These are phyloP conservation scores for Fusarium armeniacum DNA, from an alignment of 2,329 filamentous ascomycete genomes.

Conservation along the genomic window DNA sequence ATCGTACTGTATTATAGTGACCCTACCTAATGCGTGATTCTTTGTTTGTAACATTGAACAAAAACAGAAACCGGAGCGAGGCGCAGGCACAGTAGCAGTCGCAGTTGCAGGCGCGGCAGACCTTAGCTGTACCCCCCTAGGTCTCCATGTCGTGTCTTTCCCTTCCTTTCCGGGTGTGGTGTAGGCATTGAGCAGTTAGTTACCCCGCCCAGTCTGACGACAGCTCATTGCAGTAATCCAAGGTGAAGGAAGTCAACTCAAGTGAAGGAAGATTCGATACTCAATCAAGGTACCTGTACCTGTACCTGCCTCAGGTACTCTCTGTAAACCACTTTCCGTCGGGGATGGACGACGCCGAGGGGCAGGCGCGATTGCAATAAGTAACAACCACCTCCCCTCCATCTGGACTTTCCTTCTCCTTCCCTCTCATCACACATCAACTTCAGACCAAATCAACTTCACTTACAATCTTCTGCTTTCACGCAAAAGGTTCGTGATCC, in stretches of 20 bases:
- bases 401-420: slow-evolving; percentile 38
- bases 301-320: slow-evolving; percentile 10
- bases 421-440: slow-evolving; percentile 47
- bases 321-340: slow-evolving; percentile 11
- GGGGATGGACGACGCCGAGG: slow-evolving; percentile 36
- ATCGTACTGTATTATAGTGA: neutral
- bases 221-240: slow-evolving; percentile 47
- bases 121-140: slow-evolving; percentile 34
- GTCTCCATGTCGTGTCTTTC: slow-evolving; percentile 39
- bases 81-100: slow-evolving; percentile 36
- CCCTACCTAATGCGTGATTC: slow-evolving; percentile 15
- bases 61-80: slow-evolving; percentile 34
- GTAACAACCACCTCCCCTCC: slow-evolving; percentile 55
- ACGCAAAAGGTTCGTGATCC: slow-evolving; percentile 42
- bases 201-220: slow-evolving; percentile 63
- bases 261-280: neutral
- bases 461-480: slow-evolving; percentile 46
- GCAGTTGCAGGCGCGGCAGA: neutral
- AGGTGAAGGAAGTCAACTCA: neutral
- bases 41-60: slow-evolving; percentile 25
- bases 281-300: neutral
- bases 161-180: slow-evolving; percentile 36
- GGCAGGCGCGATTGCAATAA: slow-evolving; percentile 51
- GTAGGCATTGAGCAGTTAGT: slow-evolving; percentile 52
- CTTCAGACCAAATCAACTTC: slow-evolving; percentile 39